These are phyloP conservation scores for Capronia epimyces DNA, from an alignment of 2,329 filamentous ascomycete species.

Conservation along the genomic window DNA sequence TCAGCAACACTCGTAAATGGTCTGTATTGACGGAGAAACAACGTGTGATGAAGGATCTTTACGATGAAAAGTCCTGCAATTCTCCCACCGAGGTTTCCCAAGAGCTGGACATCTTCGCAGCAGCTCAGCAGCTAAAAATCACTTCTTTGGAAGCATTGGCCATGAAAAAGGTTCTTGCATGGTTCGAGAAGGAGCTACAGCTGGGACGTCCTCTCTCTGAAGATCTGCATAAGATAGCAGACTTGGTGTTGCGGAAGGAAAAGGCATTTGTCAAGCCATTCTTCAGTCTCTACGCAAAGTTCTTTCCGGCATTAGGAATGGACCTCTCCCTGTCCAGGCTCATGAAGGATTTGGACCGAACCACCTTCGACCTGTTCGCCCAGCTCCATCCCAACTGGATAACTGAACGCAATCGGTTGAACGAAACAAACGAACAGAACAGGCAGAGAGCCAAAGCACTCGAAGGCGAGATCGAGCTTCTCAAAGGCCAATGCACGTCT, in stretches of 20 bases:
- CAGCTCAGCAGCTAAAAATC: conserved; percentile 7
- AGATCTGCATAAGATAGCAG: neutral
- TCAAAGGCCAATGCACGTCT: neutral
- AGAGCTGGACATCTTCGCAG: conserved; percentile 8
- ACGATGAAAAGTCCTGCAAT: conserved; percentile 2
- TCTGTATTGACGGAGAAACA: conserved; percentile 3
- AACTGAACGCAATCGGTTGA: neutral
- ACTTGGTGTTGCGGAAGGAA: conserved; percentile 5
- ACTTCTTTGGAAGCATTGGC: neutral
- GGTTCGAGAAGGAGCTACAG: conserved; percentile 9
- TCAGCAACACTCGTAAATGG: conserved; percentile 12
- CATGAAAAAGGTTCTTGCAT: conserved; percentile 6
- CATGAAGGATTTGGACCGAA: neutral
- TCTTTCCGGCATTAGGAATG: neutral
- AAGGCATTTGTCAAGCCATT: conserved; percentile 5
- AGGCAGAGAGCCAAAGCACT: neutral
- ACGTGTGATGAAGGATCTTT: conserved; percentile 1
- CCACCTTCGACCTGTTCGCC: neutral
- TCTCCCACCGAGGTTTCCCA: conserved; percentile 1
- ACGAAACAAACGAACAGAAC: neutral
- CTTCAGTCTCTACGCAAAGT: conserved; percentile 1
- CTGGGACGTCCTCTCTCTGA: conserved; percentile 3
- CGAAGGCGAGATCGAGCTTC: neutral
- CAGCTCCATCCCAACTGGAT: neutral
- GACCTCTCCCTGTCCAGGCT: neutral